phyloP scores from a whole-genome alignment of 1,139 yeast species.

The Pichia sp. region DNA sequence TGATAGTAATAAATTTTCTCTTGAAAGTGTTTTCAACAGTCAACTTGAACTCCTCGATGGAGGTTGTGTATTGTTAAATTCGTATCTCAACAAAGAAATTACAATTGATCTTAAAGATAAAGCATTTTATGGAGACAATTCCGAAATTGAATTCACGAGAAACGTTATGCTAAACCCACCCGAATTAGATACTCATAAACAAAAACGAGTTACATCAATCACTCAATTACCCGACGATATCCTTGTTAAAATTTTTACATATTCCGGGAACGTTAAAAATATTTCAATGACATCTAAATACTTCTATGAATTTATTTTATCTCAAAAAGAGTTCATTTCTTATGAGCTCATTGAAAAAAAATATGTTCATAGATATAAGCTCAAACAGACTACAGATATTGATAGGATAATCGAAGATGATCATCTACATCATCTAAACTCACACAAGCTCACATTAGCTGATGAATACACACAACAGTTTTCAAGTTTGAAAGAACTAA shows the following conservation, averaged over 20 bases:
- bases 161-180: background rate
- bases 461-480: background rate
- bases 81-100: constrained; percentile 1
- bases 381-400: background rate
- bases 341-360: constrained; percentile 6
- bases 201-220: no score
- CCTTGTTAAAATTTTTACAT: constrained; percentile 13
- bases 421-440: constrained; percentile 10
- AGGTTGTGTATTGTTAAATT: constrained; percentile 11
- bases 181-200: no score
- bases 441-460: constrained; percentile 9
- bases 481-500: background rate
- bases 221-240: constrained; percentile 15
- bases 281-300: constrained; percentile 7
- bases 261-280: constrained; percentile 12
- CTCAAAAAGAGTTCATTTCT: constrained; percentile 10
- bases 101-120: constrained; percentile 3
- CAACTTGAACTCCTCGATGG: constrained; percentile 9
- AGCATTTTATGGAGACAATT: background rate
- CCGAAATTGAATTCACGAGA: background rate
- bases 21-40: constrained; percentile 5
- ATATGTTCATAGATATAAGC: constrained; percentile 5
- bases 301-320: constrained; percentile 12
- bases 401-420: constrained; percentile 3
- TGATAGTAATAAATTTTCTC: no score